These are phyloP conservation scores for Metarhizium sp. DNA, from an alignment of 2,329 filamentous ascomycete genomes.

Conservation along the genomic window DNA sequence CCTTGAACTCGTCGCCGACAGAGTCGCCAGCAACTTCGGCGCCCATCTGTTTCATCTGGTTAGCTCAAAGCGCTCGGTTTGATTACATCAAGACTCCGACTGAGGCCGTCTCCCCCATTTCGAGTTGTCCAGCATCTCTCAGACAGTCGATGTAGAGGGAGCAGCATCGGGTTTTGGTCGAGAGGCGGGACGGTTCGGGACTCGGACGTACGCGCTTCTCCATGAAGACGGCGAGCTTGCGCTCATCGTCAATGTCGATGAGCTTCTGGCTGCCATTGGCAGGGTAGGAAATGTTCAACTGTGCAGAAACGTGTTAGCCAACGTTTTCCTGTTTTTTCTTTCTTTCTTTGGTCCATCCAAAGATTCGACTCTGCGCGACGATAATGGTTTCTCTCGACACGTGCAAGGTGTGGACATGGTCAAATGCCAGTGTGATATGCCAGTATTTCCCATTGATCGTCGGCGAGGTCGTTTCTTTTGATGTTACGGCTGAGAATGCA, in stretches of 20 bases:
- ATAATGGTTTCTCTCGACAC: neutral
- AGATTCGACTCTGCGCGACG: neutral
- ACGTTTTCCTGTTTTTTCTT: neutral
- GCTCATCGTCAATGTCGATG: constrained; percentile 98
- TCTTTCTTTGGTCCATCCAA: neutral
- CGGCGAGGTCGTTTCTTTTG: neutral
- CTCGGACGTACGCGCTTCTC: constrained; percentile 75
- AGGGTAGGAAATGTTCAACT: constrained; percentile 73
- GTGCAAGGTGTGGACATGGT: neutral
- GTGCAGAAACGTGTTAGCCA: constrained; percentile 23
- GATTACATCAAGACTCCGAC: too few relatives aligned
- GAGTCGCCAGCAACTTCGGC: constrained; percentile 88
- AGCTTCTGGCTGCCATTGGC: constrained; percentile 99
- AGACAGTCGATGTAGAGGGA: too few relatives aligned
- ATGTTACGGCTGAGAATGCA: neutral
- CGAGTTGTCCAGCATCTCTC: too few relatives aligned
- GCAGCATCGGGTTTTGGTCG: too few relatives aligned
- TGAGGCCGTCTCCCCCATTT: too few relatives aligned
- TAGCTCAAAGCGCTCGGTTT: constrained; percentile 15
- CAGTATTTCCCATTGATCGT: neutral
- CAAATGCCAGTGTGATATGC: neutral
- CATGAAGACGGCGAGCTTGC: constrained; percentile 98
- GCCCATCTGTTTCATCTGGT: constrained; percentile 55
- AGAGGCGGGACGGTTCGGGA: neutral
- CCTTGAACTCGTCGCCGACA: constrained; percentile 99